A percentile compares a stretch with the other conserved stretches of the same genome.
Evolutionary conservation across 139 green algal species (phyloP).

Genomic region (Coccomyxa sp.): DNA sequence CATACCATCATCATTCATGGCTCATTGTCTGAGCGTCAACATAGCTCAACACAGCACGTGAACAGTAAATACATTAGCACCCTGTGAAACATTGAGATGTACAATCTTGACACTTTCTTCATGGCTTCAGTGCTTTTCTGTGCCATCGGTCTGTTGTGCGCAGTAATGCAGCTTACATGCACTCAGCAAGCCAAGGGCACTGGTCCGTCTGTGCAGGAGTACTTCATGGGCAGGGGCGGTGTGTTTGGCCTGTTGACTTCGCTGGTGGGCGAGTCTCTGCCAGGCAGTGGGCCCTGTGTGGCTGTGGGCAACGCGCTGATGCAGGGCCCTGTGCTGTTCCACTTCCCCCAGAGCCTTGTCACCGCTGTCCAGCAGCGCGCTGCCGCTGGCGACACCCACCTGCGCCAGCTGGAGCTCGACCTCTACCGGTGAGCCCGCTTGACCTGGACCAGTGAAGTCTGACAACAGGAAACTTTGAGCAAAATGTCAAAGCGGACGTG

Average conservation of each 20-base stretch:
- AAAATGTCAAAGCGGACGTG: background rate
- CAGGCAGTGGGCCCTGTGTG: constrained; percentile 12
- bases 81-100: no score
- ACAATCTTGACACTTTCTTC: no score
- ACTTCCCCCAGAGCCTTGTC: constrained; percentile 25
- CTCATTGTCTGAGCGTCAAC: no score
- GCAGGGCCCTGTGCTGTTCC: constrained; percentile 34
- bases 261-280: constrained; percentile 25
- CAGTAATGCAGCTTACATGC: no score
- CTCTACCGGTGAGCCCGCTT: constrained; percentile 14
- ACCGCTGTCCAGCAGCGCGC: constrained; percentile 3
- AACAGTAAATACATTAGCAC: no score
- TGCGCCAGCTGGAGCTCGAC: constrained; percentile 22
- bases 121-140: no score
- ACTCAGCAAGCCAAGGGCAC: no score
- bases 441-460: no score
- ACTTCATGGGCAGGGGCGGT: constrained; percentile 33
- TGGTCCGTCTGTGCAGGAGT: constrained; percentile 17
- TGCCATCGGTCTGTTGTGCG: no score
- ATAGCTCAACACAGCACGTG: no score
- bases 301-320: constrained; percentile 31
- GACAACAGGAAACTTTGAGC: no score
- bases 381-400: background rate
- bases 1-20: no score
- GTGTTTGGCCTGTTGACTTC: constrained; percentile 37